A percentile compares a stretch with the other conserved stretches of the same genome.
These are phyloP conservation scores for Cercospora janseana DNA, from an alignment of 2,329 filamentous ascomycete genomes.

Conservation along the genomic window DNA sequence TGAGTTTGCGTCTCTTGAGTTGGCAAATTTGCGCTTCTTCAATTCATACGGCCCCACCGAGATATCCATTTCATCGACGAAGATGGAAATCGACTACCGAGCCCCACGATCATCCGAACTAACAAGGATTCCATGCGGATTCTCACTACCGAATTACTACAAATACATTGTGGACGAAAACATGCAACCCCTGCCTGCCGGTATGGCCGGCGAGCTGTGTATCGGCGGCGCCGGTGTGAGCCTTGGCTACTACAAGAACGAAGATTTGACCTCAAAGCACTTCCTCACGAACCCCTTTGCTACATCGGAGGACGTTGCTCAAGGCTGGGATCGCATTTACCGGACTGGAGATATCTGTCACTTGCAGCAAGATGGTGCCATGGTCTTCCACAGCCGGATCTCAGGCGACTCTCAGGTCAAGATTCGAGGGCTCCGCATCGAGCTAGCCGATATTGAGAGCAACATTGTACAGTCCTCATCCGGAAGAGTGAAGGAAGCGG, in stretches of 20 bases:
- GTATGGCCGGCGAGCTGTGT: constrained; percentile 45
- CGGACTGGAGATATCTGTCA: constrained; percentile 43
- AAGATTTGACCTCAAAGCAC: neutral
- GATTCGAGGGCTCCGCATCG: constrained; percentile 46
- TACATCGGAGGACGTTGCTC: neutral
- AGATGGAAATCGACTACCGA: neutral
- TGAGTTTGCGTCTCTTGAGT: neutral
- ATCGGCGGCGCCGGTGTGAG: constrained; percentile 42
- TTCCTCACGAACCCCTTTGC: neutral
- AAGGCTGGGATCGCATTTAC: constrained; percentile 30
- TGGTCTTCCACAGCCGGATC: constrained; percentile 42
- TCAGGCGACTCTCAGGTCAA: constrained; percentile 49
- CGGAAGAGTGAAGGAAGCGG: constrained; percentile 30
- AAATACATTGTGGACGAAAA: constrained; percentile 45
- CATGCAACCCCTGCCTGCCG: constrained; percentile 40
- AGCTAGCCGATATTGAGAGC: constrained; percentile 47
- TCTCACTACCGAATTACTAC: constrained; percentile 39
- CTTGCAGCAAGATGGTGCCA: constrained; percentile 35
- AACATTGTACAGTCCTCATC: constrained; percentile 29
- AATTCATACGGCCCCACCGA: constrained; percentile 16
- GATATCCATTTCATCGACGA: neutral
- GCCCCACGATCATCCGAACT: neutral
- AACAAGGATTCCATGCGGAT: constrained; percentile 2
- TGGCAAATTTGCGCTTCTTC: neutral
- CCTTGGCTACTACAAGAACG: constrained; percentile 36